These are phyloP conservation scores for Amylocystis lapponica DNA, from an alignment of 768 basidiomycete genomes.

Conservation along the genomic window DNA sequence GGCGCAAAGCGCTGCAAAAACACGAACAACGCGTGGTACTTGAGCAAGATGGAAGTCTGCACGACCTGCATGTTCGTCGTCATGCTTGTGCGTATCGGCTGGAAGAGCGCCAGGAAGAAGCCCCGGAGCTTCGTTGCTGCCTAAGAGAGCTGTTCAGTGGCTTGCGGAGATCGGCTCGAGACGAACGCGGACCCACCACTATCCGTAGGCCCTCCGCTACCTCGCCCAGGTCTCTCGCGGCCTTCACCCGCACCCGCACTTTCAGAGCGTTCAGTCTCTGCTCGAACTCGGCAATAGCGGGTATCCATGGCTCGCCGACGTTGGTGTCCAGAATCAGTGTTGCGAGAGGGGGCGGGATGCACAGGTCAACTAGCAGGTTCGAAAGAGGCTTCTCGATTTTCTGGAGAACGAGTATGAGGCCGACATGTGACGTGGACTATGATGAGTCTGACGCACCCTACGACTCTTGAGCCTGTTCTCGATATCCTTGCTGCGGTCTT, in stretches of 20 bases:
- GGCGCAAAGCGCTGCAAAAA: slow-evolving; percentile 84
- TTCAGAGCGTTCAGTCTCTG: slow-evolving; percentile 60
- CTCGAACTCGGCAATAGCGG: slow-evolving; percentile 78
- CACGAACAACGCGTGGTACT: slow-evolving; percentile 73
- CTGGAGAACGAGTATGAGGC: too few species aligned
- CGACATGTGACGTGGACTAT: neutral
- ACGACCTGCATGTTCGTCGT: slow-evolving; percentile 91
- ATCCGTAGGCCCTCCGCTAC: slow-evolving; percentile 84
- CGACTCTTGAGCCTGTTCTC: slow-evolving; percentile 82
- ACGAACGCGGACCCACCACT: slow-evolving; percentile 66
- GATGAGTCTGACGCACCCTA: slow-evolving; percentile 51
- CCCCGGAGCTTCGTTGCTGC: slow-evolving; percentile 83
- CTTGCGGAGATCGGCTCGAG: neutral
- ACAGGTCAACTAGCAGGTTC: slow-evolving; percentile 71
- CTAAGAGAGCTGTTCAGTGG: too few species aligned
- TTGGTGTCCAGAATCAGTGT: slow-evolving; percentile 75
- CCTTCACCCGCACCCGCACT: slow-evolving; percentile 76
- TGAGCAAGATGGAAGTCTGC: slow-evolving; percentile 81
- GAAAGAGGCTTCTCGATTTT: slow-evolving; percentile 86
- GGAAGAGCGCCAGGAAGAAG: slow-evolving; percentile 80
- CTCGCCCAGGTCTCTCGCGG: slow-evolving; percentile 76
- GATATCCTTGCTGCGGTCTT: slow-evolving; percentile 85
- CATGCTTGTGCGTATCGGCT: slow-evolving; percentile 76
- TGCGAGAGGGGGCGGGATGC: slow-evolving; percentile 76
- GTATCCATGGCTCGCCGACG: slow-evolving; percentile 87